These are phyloP conservation scores for Ogataea salicorniae DNA, from an alignment of 805 yeast genomes.

Conservation along the genomic window DNA sequence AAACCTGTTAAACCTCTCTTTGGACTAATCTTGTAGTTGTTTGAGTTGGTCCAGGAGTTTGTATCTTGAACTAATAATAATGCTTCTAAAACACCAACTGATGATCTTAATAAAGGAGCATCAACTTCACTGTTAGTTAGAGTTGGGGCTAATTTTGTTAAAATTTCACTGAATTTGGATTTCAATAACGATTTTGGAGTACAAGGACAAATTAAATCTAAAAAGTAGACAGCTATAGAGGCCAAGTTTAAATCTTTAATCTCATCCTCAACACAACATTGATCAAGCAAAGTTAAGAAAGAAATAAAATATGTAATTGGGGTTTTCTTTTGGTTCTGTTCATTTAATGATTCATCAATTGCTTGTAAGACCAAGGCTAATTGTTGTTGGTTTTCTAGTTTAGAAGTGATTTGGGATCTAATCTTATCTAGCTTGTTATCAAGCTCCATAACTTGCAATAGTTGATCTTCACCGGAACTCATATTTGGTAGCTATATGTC, in stretches of 20 bases:
- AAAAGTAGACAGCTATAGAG: constrained; percentile 69
- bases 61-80: constrained; percentile 75
- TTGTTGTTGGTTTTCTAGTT: constrained; percentile 80
- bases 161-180: constrained; percentile 70
- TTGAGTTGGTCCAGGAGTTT: constrained; percentile 64
- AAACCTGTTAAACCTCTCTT: constrained; percentile 76
- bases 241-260: constrained; percentile 61
- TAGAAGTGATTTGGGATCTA: constrained; percentile 69
- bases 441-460: constrained; percentile 38
- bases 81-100: constrained; percentile 81
- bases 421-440: constrained; percentile 62
- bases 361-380: constrained; percentile 80
- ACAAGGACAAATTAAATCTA: constrained; percentile 74
- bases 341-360: constrained; percentile 81
- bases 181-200: constrained; percentile 65
- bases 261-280: constrained; percentile 51
- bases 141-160: constrained; percentile 76
- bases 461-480: constrained; percentile 3
- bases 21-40: constrained; percentile 56
- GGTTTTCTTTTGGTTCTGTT: constrained; percentile 53
- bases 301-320: constrained; percentile 85
- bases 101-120: constrained; percentile 77
- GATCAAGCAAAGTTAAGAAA: constrained; percentile 74
- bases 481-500: not conserved
- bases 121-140: constrained; percentile 63